Percentiles rank a stretch among this genome's conserved stretches.
Conservation (phyloP, 768 basidiomycete species). For the Auriscalpium orientale region DNA sequence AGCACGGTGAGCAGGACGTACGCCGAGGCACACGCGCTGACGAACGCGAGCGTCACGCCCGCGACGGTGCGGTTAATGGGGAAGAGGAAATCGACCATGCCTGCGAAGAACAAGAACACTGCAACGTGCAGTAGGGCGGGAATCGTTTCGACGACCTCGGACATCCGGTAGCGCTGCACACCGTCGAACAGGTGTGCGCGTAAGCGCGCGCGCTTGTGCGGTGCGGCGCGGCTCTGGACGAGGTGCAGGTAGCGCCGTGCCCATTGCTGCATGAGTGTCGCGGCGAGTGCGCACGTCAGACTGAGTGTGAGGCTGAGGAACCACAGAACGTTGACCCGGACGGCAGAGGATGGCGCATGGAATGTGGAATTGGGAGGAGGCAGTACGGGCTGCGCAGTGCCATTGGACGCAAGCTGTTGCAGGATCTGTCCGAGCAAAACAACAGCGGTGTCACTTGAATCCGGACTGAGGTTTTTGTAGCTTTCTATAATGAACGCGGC, state of each 20-base stretch:
- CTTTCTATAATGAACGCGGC: conserved; percentile 14
- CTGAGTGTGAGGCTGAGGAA: conserved; percentile 8
- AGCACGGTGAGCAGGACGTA: conserved; percentile 8
- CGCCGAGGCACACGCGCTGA: not conserved
- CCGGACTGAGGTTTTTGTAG: conserved; percentile 11
- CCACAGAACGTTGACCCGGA: conserved; percentile 11
- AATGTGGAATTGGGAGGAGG: not conserved
- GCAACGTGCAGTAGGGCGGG: conserved; percentile 11
- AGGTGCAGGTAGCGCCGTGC: conserved; percentile 7
- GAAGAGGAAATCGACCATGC: conserved; percentile 7
- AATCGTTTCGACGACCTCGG: conserved; percentile 9
- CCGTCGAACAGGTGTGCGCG: conserved; percentile 6
- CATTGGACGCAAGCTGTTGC: not conserved
- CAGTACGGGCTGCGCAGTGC: not conserved
- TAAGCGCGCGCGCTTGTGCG: conserved; percentile 8
- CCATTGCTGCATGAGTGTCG: conserved; percentile 9
- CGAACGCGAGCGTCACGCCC: not conserved
- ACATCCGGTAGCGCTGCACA: conserved; percentile 1
- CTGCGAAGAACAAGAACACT: conserved; percentile 7
- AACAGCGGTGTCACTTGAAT: not conserved
- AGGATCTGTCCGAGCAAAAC: conserved; percentile 4
- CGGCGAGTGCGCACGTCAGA: conserved; percentile 6
- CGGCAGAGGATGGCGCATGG: not conserved
- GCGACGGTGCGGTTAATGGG: conserved; percentile 7
- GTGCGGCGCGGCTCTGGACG: conserved; percentile 4